Percentiles rank a stretch among this genome's conserved stretches.
These are phyloP conservation scores for Xylariaceae sp. DNA, from an alignment of 2,329 filamentous ascomycete species.

Conservation along the genomic window DNA sequence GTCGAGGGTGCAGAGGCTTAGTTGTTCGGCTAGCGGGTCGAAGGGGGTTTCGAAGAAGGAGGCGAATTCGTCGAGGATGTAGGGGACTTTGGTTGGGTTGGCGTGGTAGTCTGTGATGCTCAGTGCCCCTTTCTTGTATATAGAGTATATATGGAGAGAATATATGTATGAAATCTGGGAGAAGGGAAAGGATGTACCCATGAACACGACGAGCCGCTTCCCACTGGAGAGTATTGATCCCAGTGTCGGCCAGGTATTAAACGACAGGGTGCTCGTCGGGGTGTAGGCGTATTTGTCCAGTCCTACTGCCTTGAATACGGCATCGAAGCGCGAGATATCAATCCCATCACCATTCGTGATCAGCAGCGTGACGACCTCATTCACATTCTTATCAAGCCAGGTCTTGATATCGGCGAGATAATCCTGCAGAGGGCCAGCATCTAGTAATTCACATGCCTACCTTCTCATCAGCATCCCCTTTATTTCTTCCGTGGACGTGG, in stretches of 20 bases:
- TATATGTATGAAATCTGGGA: no score
- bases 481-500: not conserved
- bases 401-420: constrained; percentile 54
- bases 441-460: constrained; percentile 49
- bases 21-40: constrained; percentile 53
- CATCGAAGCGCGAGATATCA: constrained; percentile 48
- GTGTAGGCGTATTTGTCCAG: constrained; percentile 54
- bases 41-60: constrained; percentile 71
- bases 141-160: no score
- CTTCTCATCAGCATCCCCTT: not conserved
- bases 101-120: constrained; percentile 51
- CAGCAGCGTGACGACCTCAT: constrained; percentile 59
- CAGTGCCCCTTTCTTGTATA: no score
- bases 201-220: constrained; percentile 64
- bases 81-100: constrained; percentile 50
- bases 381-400: constrained; percentile 54
- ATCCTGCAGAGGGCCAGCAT: constrained; percentile 50
- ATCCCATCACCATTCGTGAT: constrained; percentile 59
- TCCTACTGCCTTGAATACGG: constrained; percentile 50
- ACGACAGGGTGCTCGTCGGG: constrained; percentile 38
- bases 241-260: constrained; percentile 64
- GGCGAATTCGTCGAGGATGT: constrained; percentile 58
- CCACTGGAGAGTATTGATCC: constrained; percentile 56
- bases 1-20: constrained; percentile 61
- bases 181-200: constrained; percentile 43